phyloP scores from a whole-genome alignment of 352 stramenopile genomes.

The Phytophthora capsici region DNA sequence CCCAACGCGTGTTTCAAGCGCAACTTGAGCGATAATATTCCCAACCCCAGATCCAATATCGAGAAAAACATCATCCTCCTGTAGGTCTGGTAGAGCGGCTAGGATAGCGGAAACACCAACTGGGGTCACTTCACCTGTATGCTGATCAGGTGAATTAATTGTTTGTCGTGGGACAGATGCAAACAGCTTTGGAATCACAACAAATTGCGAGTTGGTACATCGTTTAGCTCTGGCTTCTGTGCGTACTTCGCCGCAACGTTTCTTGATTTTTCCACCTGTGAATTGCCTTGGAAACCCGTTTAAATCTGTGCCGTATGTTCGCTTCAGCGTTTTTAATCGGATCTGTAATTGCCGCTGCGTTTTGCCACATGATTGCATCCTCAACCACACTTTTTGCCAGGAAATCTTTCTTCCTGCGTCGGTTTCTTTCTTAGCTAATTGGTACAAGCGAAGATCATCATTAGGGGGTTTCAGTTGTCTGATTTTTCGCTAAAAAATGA shows the following conservation, averaged over 20 bases:
- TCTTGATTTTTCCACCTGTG: neutral
- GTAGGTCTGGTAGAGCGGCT: neutral
- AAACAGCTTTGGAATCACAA: too few species aligned
- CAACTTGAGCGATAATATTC: neutral
- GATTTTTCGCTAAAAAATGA: too few species aligned
- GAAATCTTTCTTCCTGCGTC: neutral
- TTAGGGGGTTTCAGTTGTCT: too few species aligned
- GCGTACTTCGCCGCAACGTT: too few species aligned
- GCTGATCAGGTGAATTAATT: neutral
- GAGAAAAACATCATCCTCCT: neutral
- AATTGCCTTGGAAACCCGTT: neutral
- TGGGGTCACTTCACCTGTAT: neutral
- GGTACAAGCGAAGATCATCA: neutral
- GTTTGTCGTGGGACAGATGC: too few species aligned
- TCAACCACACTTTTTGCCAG: neutral
- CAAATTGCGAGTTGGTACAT: too few species aligned
- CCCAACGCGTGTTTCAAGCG: neutral
- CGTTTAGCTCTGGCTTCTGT: too few species aligned
- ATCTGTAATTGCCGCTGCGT: neutral
- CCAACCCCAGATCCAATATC: neutral
- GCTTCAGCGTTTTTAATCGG: neutral
- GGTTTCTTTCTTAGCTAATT: neutral
- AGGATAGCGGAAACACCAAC: neutral
- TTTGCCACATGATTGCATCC: neutral
- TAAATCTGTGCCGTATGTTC: neutral